Percentiles rank a stretch among this genome's conserved stretches.
These are phyloP conservation scores for Aspergillus cristatus DNA, from an alignment of 495 filamentous ascomycete genomes.

Conservation along the genomic window DNA sequence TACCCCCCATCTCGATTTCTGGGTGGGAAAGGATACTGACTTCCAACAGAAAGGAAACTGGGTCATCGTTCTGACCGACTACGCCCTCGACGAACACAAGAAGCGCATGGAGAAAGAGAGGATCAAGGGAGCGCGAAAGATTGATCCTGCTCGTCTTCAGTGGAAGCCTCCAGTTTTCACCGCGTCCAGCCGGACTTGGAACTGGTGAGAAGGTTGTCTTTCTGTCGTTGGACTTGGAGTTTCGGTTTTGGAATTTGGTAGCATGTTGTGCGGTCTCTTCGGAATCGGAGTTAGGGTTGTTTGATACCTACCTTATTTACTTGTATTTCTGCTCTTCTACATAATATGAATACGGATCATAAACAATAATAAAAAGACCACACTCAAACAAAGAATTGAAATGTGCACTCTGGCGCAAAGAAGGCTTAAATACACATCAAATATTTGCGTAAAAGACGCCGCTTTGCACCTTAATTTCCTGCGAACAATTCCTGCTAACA, in stretches of 20 bases:
- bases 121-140: conserved; percentile 61
- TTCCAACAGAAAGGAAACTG: conserved; percentile 71
- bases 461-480: background rate
- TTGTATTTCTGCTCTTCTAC: background rate
- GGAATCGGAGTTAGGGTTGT: no score
- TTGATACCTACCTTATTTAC: background rate
- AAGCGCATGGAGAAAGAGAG: conserved; percentile 66
- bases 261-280: no score
- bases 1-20: background rate
- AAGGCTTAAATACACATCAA: background rate
- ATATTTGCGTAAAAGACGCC: background rate
- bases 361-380: no score
- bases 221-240: no score
- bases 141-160: conserved; percentile 68
- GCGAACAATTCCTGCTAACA: no score
- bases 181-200: conserved; percentile 84
- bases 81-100: conserved; percentile 68
- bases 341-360: no score
- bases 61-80: conserved; percentile 76
- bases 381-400: background rate
- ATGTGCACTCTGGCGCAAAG: background rate
- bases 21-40: no score
- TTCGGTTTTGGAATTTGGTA: no score
- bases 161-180: conserved; percentile 97
- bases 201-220: conserved; percentile 53